Base-by-base conservation (phyloP, 2,329 filamentous ascomycete genomes). In the Calonectria leucothoes region DNA sequence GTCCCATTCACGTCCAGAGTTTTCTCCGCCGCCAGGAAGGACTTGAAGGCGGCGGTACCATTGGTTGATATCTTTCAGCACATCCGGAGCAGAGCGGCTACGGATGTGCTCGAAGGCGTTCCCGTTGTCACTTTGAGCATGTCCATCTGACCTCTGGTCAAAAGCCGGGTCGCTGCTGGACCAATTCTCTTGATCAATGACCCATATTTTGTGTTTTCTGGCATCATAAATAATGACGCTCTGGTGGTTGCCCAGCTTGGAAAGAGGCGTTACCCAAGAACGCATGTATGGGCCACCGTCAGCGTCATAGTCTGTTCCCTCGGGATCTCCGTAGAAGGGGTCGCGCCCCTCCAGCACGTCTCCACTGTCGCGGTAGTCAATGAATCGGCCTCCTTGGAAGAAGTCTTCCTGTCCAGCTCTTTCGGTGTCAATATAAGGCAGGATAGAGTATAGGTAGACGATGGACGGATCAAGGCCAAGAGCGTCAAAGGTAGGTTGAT, bases 221-320 rank as follows among this genome's bases (percentile, higher is more conserved):
- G 81, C 77, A 65, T 82, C 77, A 57, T 83, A 83, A 4, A 83
- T 66, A 12, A 83, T 74, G 17, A 77, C 70, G 27, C 73, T 75
- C 20, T 70, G 20, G 52, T 81, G 80, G 20, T 81, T 82, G 2
- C 77, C 80, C 5, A 81, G n/a, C 35, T 39, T 29, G 1, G 78
- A 81, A 15, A 82, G 69, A 7, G 80, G 74, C 6, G 70, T 75
- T 63, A 75, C 48, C 65, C 81, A 83, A 4, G 81, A 78, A 6
- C 75, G 77, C 72, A 83, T 78, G n/a, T 66, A 66, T 15, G 64
- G 64, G 15, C 64, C 64, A 4, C 55, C 15, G 20, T 23, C 33
- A 15, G 77, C 75, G 33, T 77, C 74, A 12, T 79, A 80, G 2
- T 78, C 61, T 1, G 37, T 57, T 7, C 76, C 74, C 7, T 78